Evolutionary conservation across 768 basidiomycete genomes (phyloP), one percentile per base, ranked within the genome.

Genomic region (Fomitopsis pulvina): DNA sequence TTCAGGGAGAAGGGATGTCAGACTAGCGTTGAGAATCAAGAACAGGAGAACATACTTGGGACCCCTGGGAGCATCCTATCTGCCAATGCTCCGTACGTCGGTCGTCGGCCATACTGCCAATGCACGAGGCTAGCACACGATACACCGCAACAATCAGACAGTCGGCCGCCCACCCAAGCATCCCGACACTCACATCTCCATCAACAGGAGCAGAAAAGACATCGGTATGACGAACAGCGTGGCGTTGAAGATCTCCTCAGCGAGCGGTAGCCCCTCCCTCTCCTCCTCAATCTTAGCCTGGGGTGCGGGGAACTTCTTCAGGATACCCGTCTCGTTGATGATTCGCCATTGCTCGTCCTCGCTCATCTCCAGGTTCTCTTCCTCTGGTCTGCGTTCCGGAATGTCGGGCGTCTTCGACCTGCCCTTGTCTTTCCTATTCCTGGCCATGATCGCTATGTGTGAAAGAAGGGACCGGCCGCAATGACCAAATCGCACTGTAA

Each of bases 281-380:
- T 72, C 66, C 18, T 58, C 52, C 2, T 52, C 54, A 45, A 45
- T 45, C n/a, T 16, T 29, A 9, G 14, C 18, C 30, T 26, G 39
- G 4, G 48, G 25, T 3, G 40, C 21, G 12, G 55, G 44, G 6
- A 60, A 34, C 38, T 61, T 52, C 48, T 62, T 47, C 26, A 71
- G 57, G 14, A 71, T 56, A 16, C 85, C 85, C 12, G 80, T 75
- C 53, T 87, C 72, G 9, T 79, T 76, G 56, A 90, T 76, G 30
- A 91, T 65, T 11, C 87, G 78, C 85, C 83, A 84, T 72, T 90
- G 79, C 62, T 91, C 88, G 1, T 84, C 80, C 60, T 87, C 80
- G 3, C 85, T 62, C 30, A 91, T 80, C 30, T 82, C 74, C 9
- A 62, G 37, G 16, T 47, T 25, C 7, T 37, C 34, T 37, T 12